Conservation (phyloP, 352 stramenopile species). For the Phytophthora colocasiae region DNA sequence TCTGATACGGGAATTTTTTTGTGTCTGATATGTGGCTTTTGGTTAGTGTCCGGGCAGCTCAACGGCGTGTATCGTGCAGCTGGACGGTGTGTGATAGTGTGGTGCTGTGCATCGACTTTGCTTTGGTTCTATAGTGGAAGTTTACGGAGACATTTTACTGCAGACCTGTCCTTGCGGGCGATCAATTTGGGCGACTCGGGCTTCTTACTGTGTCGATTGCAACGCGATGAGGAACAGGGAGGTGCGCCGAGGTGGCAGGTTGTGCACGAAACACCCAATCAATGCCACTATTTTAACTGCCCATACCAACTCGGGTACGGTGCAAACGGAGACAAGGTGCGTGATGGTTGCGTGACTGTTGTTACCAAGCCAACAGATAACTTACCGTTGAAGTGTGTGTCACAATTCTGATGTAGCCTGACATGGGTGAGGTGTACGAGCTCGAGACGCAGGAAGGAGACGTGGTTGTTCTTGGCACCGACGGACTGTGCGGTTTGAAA, state of each 20-base stretch:
- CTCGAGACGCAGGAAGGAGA: constrained; percentile 89
- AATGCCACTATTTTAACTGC: constrained; percentile 98
- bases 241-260: constrained; percentile 69
- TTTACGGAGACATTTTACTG: background rate
- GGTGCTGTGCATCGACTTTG: background rate
- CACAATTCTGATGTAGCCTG: constrained; percentile 53
- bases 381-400: constrained; percentile 9
- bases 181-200: constrained; percentile 96
- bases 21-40: constrained; percentile 9
- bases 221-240: constrained; percentile 47
- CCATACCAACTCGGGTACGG: constrained; percentile 92
- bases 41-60: constrained; percentile 79
- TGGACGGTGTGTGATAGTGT: constrained; percentile 54
- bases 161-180: constrained; percentile 70
- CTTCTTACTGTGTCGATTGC: constrained; percentile 90
- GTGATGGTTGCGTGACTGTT: constrained; percentile 12
- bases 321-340: constrained; percentile 89
- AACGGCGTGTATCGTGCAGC: constrained; percentile 85
- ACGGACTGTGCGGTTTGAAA: constrained; percentile 85
- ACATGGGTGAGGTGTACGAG: constrained; percentile 91
- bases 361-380: background rate
- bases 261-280: constrained; percentile 90
- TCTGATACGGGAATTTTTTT: background rate
- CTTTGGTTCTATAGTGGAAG: background rate
- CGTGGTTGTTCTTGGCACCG: constrained; percentile 93